Evolutionary conservation across 1,284 basidiomycete species (phyloP).

Genomic region (Takashimella koratensis): DNA sequence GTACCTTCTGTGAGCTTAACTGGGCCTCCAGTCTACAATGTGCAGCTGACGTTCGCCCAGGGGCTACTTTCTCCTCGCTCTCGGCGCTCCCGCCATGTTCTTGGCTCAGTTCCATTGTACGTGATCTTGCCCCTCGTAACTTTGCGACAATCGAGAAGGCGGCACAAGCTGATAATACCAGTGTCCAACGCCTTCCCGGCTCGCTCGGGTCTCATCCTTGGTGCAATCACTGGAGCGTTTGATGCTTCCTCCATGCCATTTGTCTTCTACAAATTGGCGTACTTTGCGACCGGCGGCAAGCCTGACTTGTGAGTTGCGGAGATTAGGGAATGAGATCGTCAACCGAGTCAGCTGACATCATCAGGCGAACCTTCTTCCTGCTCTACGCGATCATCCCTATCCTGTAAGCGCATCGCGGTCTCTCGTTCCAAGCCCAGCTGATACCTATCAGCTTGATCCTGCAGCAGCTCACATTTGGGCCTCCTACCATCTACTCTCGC

Average conservation of each 20-base stretch:
- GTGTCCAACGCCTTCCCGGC: constrained; percentile 50
- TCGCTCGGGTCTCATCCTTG: constrained; percentile 48
- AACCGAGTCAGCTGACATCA: no score
- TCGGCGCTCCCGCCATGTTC: constrained; percentile 47
- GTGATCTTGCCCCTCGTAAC: background rate
- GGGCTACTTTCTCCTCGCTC: constrained; percentile 46
- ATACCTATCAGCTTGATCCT: constrained; percentile 30
- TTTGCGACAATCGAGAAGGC: background rate
- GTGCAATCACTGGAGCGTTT: constrained; percentile 49
- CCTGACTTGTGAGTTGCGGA: constrained; percentile 13
- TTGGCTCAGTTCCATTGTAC: constrained; percentile 41
- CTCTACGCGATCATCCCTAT: constrained; percentile 41
- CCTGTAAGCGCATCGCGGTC: constrained; percentile 37
- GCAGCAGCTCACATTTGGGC: constrained; percentile 40
- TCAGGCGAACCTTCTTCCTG: constrained; percentile 46
- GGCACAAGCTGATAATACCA: constrained; percentile 5
- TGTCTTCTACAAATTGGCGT: constrained; percentile 39
- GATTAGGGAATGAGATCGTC: background rate
- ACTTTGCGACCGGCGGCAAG: constrained; percentile 17
- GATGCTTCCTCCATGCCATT: constrained; percentile 47
- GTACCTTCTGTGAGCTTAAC: constrained; percentile 25
- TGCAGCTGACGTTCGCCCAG: no score
- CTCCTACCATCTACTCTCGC: constrained; percentile 23
- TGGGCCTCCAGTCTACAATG: no score
- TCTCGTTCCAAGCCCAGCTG: background rate